phyloP scores from a whole-genome alignment of 129 eudicot genomes.

The Smallanthus sonchifolius region DNA sequence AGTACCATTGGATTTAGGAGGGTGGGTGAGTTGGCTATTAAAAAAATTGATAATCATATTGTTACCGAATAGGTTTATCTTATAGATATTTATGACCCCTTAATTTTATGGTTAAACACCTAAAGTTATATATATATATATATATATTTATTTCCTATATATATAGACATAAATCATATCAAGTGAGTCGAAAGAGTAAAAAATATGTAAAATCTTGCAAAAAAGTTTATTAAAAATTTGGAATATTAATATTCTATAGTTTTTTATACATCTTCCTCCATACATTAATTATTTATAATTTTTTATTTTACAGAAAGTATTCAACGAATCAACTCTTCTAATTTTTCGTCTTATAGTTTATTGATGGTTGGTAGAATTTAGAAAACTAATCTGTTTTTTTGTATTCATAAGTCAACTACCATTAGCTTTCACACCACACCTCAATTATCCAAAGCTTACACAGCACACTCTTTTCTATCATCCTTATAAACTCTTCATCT shows the following conservation, averaged over 20 bases:
- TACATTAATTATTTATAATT: neutral
- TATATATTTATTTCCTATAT: too few relatives aligned
- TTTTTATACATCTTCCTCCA: too few relatives aligned
- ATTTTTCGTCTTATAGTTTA: neutral
- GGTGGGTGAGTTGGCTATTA: too few relatives aligned
- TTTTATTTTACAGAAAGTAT: neutral
- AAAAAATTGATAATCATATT: neutral
- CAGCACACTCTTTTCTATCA: constrained; percentile 23
- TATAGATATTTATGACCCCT: neutral
- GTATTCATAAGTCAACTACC: constrained; percentile 12
- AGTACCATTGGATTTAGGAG: too few relatives aligned
- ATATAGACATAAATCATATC: neutral
- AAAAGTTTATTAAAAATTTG: neutral
- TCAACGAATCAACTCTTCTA: neutral
- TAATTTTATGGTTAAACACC: too few relatives aligned
- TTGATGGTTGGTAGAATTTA: neutral
- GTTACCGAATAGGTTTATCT: neutral
- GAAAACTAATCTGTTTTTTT: neutral
- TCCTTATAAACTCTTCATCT: constrained; percentile 30
- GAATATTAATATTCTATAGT: neutral
- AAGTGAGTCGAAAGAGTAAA: neutral
- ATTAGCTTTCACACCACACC: constrained; percentile 56
- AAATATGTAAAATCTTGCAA: neutral
- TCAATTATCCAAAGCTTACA: constrained; percentile 37
- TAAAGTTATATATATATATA: too few relatives aligned